Evolutionary conservation across 2,329 filamentous ascomycete genomes (phyloP).

Genomic region (Phyllosticta paracitricarpa): DNA sequence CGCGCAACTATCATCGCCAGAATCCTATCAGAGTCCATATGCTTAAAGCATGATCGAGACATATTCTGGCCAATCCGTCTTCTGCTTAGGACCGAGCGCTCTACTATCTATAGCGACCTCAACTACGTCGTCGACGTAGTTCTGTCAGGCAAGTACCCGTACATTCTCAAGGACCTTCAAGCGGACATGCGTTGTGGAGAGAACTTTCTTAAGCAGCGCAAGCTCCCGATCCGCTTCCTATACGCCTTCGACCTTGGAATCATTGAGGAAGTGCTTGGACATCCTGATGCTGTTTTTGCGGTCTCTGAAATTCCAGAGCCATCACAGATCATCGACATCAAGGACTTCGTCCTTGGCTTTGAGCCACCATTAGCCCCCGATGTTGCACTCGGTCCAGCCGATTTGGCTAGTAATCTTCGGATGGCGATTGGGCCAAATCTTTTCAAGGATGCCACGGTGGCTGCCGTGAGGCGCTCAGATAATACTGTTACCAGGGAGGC

Average conservation of each 20-base stretch:
- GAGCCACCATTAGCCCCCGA: too few relatives aligned
- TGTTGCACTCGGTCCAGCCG: too few relatives aligned
- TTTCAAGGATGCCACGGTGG: too few relatives aligned
- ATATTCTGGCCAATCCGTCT: background rate
- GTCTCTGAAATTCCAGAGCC: background rate
- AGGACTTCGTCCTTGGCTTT: too few relatives aligned
- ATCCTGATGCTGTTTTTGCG: background rate
- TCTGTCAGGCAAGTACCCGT: background rate
- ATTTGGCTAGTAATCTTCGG: too few relatives aligned
- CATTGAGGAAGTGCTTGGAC: background rate
- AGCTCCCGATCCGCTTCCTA: background rate
- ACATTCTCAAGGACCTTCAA: background rate
- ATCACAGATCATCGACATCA: too few relatives aligned
- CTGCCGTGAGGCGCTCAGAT: background rate
- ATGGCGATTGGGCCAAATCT: too few relatives aligned
- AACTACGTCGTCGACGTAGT: background rate
- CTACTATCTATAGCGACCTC: background rate
- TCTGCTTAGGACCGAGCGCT: background rate
- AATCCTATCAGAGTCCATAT: background rate
- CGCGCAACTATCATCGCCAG: conserved; percentile 1
- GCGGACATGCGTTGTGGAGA: background rate
- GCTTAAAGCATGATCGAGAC: background rate
- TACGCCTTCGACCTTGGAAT: background rate
- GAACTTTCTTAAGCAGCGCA: background rate
- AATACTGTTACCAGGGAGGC: too few relatives aligned